These are phyloP conservation scores for Chaetomium olivaceum DNA, from an alignment of 2,329 filamentous ascomycete genomes.

Conservation along the genomic window DNA sequence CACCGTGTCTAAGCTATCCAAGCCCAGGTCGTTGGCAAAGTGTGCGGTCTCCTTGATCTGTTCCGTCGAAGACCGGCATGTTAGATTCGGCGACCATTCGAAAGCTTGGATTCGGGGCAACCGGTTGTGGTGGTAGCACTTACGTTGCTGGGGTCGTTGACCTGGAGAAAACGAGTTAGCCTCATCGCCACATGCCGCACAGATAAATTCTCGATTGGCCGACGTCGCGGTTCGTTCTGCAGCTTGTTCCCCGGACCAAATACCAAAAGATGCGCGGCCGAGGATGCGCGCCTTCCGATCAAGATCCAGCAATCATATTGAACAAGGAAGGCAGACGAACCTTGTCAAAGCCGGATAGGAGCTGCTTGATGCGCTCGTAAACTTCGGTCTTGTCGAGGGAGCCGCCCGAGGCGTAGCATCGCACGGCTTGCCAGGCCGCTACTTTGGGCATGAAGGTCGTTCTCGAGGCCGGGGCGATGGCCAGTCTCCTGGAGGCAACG, in stretches of 20 bases:
- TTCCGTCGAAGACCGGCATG: constrained; percentile 16
- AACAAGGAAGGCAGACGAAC: constrained; percentile 49
- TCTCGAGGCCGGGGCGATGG: constrained; percentile 62
- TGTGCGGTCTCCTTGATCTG: constrained; percentile 83
- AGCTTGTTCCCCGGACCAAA: too few species aligned
- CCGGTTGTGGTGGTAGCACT: constrained; percentile 33
- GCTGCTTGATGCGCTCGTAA: constrained; percentile 39
- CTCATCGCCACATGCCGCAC: neutral
- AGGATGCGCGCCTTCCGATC: too few species aligned
- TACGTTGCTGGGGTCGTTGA: constrained; percentile 67
- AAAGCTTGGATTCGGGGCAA: neutral
- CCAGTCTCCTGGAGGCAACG: constrained; percentile 58
- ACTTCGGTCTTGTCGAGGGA: constrained; percentile 67
- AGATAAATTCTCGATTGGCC: too few species aligned
- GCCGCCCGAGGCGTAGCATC: constrained; percentile 83
- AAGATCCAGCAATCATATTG: too few species aligned
- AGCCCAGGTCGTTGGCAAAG: constrained; percentile 95
- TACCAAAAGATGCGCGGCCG: too few species aligned
- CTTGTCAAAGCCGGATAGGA: constrained; percentile 98
- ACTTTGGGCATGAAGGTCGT: constrained; percentile 52
- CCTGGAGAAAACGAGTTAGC: constrained; percentile 48
- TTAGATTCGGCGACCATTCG: constrained; percentile 14
- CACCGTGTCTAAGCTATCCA: constrained; percentile 97
- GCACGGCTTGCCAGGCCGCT: constrained; percentile 66
- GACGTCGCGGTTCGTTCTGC: too few species aligned